Evolutionary conservation across 768 basidiomycete species (phyloP), one percentile per base, ranked within the genome.

Genomic region (Epithele typhae): DNA sequence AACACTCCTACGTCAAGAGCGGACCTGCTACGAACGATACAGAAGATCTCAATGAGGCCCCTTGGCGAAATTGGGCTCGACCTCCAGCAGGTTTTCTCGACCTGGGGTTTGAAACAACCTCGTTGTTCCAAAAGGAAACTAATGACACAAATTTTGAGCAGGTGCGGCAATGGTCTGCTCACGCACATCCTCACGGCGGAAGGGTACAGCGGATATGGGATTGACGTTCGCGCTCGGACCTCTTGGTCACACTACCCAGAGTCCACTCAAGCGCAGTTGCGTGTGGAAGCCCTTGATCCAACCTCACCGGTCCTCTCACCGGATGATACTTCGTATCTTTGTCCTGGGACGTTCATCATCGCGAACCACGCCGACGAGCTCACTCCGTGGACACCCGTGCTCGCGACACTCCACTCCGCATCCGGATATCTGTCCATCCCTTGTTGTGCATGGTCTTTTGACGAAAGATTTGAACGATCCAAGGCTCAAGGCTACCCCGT

Each of bases 291-390:
- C 0, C 77, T 96, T 54, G 77, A 93, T 54, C 91, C 92, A 0
- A 75, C 59, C 15, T 30, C 27, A 30, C 7, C 8, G 14, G 27
- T 14, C 14, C 15, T 19, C 8, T 30, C 35, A 49, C 57, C 56
- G 36, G 40, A 32, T 27, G 24, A 46, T 8, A 33, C 59, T 27
- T 59, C 68, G 22, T 62, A 63, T 40, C 61, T 79, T 41, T 59
- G 58, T 7, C 68, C 70, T 0, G 79, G 74, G 1, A 66, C 72
- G 3, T 98, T 96, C 67, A 66, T 98, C 47, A 87, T 98, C 40
- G 92, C 89, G 8, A 97, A 97, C 67, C 95, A 98, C 64, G 87
- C 94, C 0, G 95, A 98, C 67, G 95, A 98, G 57, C 72, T 98
- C 15, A 94, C 94, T 19, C 95, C 95, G 0, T 98, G 94, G 94